Conservation (phyloP, 2,329 filamentous ascomycete species). For the Colletotrichum shisoi region DNA sequence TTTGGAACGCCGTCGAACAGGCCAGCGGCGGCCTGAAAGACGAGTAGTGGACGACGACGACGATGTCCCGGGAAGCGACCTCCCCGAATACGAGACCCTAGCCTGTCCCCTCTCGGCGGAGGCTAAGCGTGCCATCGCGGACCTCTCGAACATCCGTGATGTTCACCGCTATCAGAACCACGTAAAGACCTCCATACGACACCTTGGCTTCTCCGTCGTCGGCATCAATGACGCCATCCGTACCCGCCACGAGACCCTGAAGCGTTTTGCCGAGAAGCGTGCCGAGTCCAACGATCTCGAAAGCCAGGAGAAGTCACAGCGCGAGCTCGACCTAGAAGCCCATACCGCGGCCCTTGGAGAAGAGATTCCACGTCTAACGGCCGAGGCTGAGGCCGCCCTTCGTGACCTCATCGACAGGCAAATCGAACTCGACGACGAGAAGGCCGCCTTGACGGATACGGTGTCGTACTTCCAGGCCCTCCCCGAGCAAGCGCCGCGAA, state of each 20-base stretch:
- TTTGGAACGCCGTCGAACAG: slow-evolving; percentile 28
- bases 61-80: slow-evolving; percentile 39
- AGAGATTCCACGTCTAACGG: slow-evolving; percentile 54
- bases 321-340: slow-evolving; percentile 51
- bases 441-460: slow-evolving; percentile 50
- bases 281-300: slow-evolving; percentile 46
- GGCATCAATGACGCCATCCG: slow-evolving; percentile 59
- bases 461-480: slow-evolving; percentile 34
- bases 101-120: slow-evolving; percentile 54
- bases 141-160: slow-evolving; percentile 54
- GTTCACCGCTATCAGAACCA: slow-evolving; percentile 56
- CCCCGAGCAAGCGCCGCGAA: slow-evolving; percentile 21
- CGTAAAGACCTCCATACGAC: slow-evolving; percentile 54
- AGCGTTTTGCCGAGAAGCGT: slow-evolving; percentile 48
- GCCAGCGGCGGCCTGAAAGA: slow-evolving; percentile 33
- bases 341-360: slow-evolving; percentile 51
- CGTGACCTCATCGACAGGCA: slow-evolving; percentile 60
- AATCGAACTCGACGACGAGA: slow-evolving; percentile 60
- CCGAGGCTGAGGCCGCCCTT: slow-evolving; percentile 56
- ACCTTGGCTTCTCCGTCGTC: slow-evolving; percentile 57
- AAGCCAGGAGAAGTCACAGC: slow-evolving; percentile 46
- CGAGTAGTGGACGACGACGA: slow-evolving; percentile 28
- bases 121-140: slow-evolving; percentile 52
- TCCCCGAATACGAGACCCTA: slow-evolving; percentile 62
- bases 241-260: slow-evolving; percentile 49